Evolutionary conservation across 305 asterid species (phyloP), one percentile per base, ranked within the genome.

Genomic region (Lippia alba): DNA sequence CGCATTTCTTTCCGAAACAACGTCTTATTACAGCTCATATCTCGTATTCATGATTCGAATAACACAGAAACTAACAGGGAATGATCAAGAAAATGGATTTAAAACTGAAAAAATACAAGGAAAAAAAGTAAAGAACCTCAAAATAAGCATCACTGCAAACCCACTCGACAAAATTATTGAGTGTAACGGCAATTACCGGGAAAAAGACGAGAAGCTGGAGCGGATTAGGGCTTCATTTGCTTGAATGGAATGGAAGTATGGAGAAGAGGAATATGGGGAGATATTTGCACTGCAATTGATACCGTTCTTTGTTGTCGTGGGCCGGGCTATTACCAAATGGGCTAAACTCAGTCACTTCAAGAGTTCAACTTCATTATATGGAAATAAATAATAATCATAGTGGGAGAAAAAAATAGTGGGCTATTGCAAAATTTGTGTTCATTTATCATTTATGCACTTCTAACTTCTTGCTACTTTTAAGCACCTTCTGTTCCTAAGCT

Each of bases 161-260:
- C 34, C 61, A 51, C 17, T 44, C 24, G 36, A 54, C 8, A 10
- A 57, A 10, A 45, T 4, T 16, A 41, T 45, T 14, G 48, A 55
- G 24, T 17, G 14, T 6, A 30, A 55, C 4, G 36, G 4, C n/a
- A 63, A 55, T 36, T 54, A 17, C 32, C 58, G 8, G 46, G 18
- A 33, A 50, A 50, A 32, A 14, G 12, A 54, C 8, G 46, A 66
- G 8, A 12, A 11, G 3, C 17, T 61, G 53, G 19, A 59, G 58
- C 16, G 39, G 64, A 60, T 54, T 53, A 67, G 74, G 65, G 78
- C 73, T 60, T 45, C 34, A 20, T 33, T 39, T 58, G 64, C 69
- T 40, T 74, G 34, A 49, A 7, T 34, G 53, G 34, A 49, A 7
- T 34, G 53, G 45, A 48, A 49, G 41, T 20, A 18, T 12, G 63